Base-by-base conservation (phyloP, 495 filamentous ascomycete species). In the Neurospora sp. region DNA sequence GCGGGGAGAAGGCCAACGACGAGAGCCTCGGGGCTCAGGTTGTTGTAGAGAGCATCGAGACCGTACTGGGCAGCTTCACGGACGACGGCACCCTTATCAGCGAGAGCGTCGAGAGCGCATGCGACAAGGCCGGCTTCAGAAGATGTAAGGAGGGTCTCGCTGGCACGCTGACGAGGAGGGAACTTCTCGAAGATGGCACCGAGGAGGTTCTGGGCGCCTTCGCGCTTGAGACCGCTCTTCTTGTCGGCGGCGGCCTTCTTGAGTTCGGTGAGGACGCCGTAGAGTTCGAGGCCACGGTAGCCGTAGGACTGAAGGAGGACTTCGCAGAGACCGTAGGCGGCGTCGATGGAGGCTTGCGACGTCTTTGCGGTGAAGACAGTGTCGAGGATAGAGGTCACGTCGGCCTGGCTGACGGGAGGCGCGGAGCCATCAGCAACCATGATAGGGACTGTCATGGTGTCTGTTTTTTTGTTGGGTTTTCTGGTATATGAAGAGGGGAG, bases 21-120 rank as follows among this genome's bases (percentile, higher is more conserved):
- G 75, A 94, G 86, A 37, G 92, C 89, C 84, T 98, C 95, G 71
- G 93, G 84, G 77, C 88, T 91, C 41, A 99, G 85, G 77, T 90
- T 85, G 70, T 84, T 85, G 83, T 95, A 97, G 1, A 98, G 87
- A 9, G 92, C 92, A 81, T 99, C 94, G 70, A 99, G 85, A 42
- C 94, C 96, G 82, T 98, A 99, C 79, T 97, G 91, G 5, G 95
- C 94, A 16, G 93, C 91, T 75, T 98, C 96, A 76, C 91, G 89
- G 23, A 98, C 94, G 10, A 97, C 89, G 18, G 90, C 82, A 71
- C 91, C 92, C 86, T 98, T 99, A 81, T 99, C 96, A 73, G 95
- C 89, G 72, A 98, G 85, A 1, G 90, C 90, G 77, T 99, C 96
- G 62, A 98, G 86, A 16, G 92, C 93, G 44, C 89, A 84, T 23